Conservation (phyloP, 202 grass and related monocot species). For the Setaria italica region DNA sequence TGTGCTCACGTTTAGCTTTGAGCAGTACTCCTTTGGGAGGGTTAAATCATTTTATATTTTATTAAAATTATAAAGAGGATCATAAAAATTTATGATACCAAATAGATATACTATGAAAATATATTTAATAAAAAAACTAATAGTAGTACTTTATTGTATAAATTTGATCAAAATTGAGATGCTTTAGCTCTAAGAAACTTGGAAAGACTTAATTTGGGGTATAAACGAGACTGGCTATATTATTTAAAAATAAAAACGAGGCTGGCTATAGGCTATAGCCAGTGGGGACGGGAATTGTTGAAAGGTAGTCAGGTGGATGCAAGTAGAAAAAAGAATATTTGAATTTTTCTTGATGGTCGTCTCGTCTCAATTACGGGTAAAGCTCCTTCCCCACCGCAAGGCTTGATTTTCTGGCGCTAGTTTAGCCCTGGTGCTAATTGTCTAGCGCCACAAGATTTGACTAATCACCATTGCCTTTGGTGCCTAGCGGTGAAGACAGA, state of each 20-base stretch:
- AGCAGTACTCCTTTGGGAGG: too few relatives aligned
- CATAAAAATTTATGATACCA: too few relatives aligned
- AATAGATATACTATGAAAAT: too few relatives aligned
- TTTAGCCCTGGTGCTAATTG: not conserved
- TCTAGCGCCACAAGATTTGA: slow-evolving; percentile 53
- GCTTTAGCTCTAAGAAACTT: too few relatives aligned
- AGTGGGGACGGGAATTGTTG: slow-evolving; percentile 37
- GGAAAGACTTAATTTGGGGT: too few relatives aligned
- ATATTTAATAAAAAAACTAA: too few relatives aligned
- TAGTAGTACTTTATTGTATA: too few relatives aligned
- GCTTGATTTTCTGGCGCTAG: not conserved
- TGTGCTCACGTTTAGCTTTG: slow-evolving; percentile 18
- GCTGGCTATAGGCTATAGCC: not conserved
- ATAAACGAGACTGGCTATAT: too few relatives aligned
- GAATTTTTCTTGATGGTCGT: not conserved
- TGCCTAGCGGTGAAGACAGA: not conserved
- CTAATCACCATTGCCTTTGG: slow-evolving; percentile 51
- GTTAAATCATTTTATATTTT: too few relatives aligned
- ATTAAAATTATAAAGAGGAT: too few relatives aligned
- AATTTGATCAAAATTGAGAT: too few relatives aligned
- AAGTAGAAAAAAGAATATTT: slow-evolving; percentile 23
- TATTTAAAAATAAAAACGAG: not conserved
- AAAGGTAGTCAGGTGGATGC: slow-evolving; percentile 21
- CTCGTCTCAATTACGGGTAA: not conserved
- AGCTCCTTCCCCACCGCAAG: not conserved